Evolutionary conservation across 176 grass and related monocot species (phyloP).

Genomic region (Carex littledalei): DNA sequence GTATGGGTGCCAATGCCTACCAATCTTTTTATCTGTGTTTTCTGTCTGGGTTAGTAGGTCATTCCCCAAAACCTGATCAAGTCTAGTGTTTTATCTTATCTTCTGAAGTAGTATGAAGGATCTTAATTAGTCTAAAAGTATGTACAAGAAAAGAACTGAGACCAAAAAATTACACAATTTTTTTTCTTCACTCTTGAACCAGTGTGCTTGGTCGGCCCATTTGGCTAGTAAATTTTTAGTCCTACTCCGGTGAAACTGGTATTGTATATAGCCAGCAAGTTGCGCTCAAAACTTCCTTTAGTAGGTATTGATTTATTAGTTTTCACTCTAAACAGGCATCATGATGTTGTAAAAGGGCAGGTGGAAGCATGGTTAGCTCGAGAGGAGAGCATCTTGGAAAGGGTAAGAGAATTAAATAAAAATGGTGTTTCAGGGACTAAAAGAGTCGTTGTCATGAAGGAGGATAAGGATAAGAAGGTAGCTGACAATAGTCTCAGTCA

Average conservation of each 20-base stretch:
- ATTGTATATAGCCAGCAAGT: not conserved
- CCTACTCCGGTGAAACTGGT: not conserved
- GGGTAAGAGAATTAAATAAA: conserved; percentile 2
- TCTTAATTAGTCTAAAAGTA: not conserved
- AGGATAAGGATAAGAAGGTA: not conserved
- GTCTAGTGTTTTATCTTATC: not conserved
- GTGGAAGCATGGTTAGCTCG: conserved; percentile 27
- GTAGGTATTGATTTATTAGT: not conserved
- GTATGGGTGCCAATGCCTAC: not conserved
- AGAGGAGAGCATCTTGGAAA: conserved; percentile 16
- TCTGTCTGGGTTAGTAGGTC: not conserved
- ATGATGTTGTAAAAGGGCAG: conserved; percentile 23
- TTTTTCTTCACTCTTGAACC: not conserved
- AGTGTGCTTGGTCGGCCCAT: not conserved
- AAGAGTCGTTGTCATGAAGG: not conserved
- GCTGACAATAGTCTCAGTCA: not conserved
- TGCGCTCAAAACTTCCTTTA: not conserved
- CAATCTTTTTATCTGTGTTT: not conserved
- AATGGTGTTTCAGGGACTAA: not conserved
- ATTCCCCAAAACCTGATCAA: not conserved
- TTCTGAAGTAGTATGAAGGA: not conserved
- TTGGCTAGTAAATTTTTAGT: not conserved
- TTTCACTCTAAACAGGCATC: conserved; percentile 1
- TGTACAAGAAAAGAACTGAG: not conserved
- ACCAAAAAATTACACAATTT: not conserved